Evolutionary conservation across 345 rosid species (phyloP).

Genomic region (Linum lewisii): DNA sequence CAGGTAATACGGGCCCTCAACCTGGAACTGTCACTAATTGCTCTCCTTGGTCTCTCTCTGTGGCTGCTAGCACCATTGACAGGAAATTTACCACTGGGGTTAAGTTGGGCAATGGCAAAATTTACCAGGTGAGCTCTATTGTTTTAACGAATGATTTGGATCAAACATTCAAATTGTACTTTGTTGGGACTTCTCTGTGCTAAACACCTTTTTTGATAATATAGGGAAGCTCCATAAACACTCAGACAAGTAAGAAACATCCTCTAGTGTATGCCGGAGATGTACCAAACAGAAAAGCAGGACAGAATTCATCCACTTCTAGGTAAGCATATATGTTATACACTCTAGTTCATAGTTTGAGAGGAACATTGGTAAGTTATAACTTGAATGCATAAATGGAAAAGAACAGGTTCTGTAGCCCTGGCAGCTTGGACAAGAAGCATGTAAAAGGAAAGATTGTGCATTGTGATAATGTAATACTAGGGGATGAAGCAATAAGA

Average conservation of each 20-base stretch:
- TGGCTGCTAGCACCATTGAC: conserved; percentile 28
- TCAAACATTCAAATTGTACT: no score
- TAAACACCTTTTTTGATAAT: no score
- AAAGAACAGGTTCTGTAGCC: not conserved
- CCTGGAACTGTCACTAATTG: not conserved
- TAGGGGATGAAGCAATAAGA: not conserved
- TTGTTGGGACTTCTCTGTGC: no score
- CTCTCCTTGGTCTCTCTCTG: conserved; percentile 14
- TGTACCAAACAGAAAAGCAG: conserved; percentile 8
- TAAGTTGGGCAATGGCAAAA: conserved; percentile 16
- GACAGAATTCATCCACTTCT: conserved; percentile 10
- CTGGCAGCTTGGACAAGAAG: not conserved
- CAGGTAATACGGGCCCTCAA: not conserved
- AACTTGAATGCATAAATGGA: no score
- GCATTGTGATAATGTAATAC: not conserved
- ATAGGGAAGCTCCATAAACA: not conserved
- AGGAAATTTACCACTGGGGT: conserved; percentile 16
- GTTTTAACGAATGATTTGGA: no score
- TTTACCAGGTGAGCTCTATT: conserved; percentile 11
- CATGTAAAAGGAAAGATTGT: conserved; percentile 10
- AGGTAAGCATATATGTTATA: no score
- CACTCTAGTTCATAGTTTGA: no score
- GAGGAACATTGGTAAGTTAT: not conserved
- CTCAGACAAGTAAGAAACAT: not conserved
- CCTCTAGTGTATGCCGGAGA: conserved; percentile 3